Base-by-base conservation (phyloP, 148 eudicot species). In the Oxyria digyna region DNA sequence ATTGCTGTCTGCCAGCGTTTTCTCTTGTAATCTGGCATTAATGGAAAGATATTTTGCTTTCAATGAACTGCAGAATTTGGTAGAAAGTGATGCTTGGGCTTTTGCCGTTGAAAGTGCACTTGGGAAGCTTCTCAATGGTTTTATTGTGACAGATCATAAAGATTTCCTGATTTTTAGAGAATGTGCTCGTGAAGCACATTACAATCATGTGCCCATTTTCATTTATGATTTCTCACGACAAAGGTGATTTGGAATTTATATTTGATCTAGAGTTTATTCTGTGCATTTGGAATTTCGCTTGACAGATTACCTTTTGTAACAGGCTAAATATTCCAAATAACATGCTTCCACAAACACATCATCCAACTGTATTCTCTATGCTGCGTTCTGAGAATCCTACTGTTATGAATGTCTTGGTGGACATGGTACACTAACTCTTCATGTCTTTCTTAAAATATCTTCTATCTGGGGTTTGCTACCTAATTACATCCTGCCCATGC, bases 71-170 rank as follows among this genome's bases (percentile, higher is more conserved):
- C 87, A 94, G 99, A 79, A 84, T n/a, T 83, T 94, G 78, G 74
- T 82, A 62, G 62, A 83, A 43, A 94, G 91, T 37, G 87, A 90
- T 63, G 50, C 33, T 54, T 94, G 98, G 98, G 87, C 87, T 43
- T 40, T 63, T 75, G 98, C 98, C 70, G 87, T 88, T 74, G 99
- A 94, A 81, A 77, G 66, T 86, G 99, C 97, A 35, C 48, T 94
- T 38, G 97, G 99, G 67, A 85, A 57, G 75, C 8, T 88, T 62
- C 83, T 94, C 54, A 84, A 94, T 82, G 87, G 91, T 48, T 94
- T 94, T 79, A 88, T 94, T 69, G 99, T 94, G 75, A 90, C 95
- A 24, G 86, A 89, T 74, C 87, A 90, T 74, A 82, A 74, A 73
- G 97, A 94, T 81, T 80, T 80, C 50, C 87, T 82, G 71, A 38